Conservation (phyloP, 768 basidiomycete species). For the Calocera cornea region DNA sequence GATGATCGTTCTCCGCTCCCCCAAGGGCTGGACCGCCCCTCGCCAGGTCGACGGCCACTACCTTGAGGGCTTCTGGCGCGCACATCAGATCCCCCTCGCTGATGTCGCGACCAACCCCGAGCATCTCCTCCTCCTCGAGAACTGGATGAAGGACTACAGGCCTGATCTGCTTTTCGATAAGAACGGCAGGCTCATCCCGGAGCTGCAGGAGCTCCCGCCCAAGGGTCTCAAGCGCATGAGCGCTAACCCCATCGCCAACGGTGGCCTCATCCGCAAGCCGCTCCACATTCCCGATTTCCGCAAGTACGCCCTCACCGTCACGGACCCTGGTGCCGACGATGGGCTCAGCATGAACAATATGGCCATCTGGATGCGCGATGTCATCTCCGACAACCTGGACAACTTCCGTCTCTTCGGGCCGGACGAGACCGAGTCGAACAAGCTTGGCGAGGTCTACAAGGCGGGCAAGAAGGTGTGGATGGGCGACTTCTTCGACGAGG, state of each 20-base stretch:
- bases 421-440: constrained; percentile 77
- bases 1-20: constrained; percentile 69
- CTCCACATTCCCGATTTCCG: constrained; percentile 59
- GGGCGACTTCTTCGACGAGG: constrained; percentile 3
- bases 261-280: constrained; percentile 35
- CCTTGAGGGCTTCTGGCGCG: constrained; percentile 67
- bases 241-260: constrained; percentile 21
- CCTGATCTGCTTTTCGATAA: constrained; percentile 52
- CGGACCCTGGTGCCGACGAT: constrained; percentile 36
- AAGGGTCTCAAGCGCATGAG: constrained; percentile 21
- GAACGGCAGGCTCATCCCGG: constrained; percentile 38
- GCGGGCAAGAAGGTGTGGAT: constrained; percentile 11
- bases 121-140: constrained; percentile 48
- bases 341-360: constrained; percentile 18
- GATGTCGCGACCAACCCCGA: constrained; percentile 47
- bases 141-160: constrained; percentile 63
- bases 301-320: constrained; percentile 62
- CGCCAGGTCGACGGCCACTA: constrained; percentile 51
- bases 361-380: constrained; percentile 26
- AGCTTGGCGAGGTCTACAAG: constrained; percentile 68
- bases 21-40: constrained; percentile 69
- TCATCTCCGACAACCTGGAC: constrained; percentile 50
- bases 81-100: constrained; percentile 83
- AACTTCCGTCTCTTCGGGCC: constrained; percentile 84
- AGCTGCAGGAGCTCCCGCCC: constrained; percentile 50